A percentile compares a stretch with the other conserved stretches of the same genome.
Evolutionary conservation across 768 basidiomycete species (phyloP).

Genomic region (Termitomyces sp.): DNA sequence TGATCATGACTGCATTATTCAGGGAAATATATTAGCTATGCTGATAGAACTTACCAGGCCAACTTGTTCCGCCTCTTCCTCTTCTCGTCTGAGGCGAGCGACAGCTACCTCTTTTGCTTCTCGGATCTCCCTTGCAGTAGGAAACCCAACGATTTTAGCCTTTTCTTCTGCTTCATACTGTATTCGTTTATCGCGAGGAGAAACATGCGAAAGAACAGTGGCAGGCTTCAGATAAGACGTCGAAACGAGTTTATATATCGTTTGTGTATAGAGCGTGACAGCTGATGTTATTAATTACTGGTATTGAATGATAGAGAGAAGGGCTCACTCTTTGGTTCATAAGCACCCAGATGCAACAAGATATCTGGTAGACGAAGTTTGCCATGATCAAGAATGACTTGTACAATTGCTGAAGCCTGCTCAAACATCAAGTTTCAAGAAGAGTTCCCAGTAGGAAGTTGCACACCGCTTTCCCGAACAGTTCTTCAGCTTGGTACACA

Average conservation of each 20-base stretch:
- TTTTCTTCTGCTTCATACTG: conserved; percentile 79
- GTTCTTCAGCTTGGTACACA: conserved; percentile 64
- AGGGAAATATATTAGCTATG: conserved; percentile 4
- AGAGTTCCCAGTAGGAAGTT: not conserved
- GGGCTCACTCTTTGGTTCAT: conserved; percentile 53
- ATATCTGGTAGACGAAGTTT: conserved; percentile 79
- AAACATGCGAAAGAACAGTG: conserved; percentile 70
- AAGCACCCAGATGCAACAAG: conserved; percentile 41
- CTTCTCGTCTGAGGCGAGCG: conserved; percentile 60
- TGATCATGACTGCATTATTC: conserved; percentile 26
- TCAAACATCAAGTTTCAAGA: conserved; percentile 1
- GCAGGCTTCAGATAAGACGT: conserved; percentile 75
- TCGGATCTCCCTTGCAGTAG: conserved; percentile 74
- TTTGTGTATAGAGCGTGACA: conserved; percentile 47
- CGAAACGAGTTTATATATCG: conserved; percentile 67
- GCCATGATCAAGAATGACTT: conserved; percentile 76
- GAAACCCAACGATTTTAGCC: conserved; percentile 67
- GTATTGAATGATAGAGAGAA: not conserved
- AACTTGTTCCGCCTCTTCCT: conserved; percentile 68
- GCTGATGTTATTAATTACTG: conserved; percentile 11
- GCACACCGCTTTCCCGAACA: conserved; percentile 69
- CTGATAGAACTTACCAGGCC: conserved; percentile 52
- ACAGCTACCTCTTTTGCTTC: conserved; percentile 65
- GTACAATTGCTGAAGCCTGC: conserved; percentile 77
- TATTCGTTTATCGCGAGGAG: conserved; percentile 76